Evolutionary conservation across 805 yeast species (phyloP).

Genomic region (Priceomyces castillae): DNA sequence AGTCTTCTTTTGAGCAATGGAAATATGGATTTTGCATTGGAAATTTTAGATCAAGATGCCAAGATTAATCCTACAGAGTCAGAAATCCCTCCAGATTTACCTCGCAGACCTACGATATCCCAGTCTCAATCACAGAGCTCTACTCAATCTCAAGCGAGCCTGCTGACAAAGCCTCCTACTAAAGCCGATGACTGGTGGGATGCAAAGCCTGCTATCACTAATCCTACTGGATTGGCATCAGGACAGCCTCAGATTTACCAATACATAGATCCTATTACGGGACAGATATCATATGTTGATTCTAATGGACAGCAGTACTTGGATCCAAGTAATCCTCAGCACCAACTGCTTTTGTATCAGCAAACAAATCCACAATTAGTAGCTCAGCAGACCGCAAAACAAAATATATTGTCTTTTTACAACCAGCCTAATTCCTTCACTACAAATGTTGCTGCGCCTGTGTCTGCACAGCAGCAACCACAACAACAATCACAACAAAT

Average conservation of each 20-base stretch:
- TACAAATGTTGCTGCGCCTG: constrained; percentile 23
- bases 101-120: constrained; percentile 32
- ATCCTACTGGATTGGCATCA: constrained; percentile 17
- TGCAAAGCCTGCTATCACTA: constrained; percentile 5
- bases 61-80: constrained; percentile 33
- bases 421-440: constrained; percentile 32
- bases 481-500: constrained; percentile 9
- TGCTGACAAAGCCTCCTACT: no score
- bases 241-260: constrained; percentile 55
- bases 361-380: constrained; percentile 33
- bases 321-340: constrained; percentile 47
- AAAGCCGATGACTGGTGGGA: constrained; percentile 34
- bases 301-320: constrained; percentile 63
- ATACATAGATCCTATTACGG: constrained; percentile 70
- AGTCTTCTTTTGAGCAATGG: constrained; percentile 62
- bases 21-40: constrained; percentile 56
- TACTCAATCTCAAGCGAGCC: no score
- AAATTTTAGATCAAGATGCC: constrained; percentile 47
- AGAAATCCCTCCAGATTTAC: constrained; percentile 49
- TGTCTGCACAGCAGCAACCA: constrained; percentile 8
- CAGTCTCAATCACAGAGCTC: constrained; percentile 13
- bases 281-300: constrained; percentile 64
- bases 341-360: constrained; percentile 37
- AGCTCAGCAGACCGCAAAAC: constrained; percentile 38
- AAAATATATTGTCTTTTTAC: constrained; percentile 40